Conservation (phyloP, 352 stramenopile species). For the Blastocystis sp. region DNA sequence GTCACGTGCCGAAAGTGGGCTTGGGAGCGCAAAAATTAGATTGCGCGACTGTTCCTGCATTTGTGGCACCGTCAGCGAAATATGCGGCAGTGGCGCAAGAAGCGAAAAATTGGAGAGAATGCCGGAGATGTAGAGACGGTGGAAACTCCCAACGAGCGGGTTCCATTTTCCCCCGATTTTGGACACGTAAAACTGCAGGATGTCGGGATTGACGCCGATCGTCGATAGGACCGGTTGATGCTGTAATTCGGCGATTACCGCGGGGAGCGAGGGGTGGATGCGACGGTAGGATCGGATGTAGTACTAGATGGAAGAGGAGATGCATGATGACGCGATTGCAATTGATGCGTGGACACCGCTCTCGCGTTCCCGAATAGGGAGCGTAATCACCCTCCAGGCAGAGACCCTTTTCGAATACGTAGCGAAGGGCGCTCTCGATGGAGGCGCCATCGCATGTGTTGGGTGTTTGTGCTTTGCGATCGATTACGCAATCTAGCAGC, state of each 20-base stretch:
- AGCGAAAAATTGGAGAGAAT: neutral
- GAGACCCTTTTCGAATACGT: constrained; percentile 31
- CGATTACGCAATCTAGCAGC: constrained; percentile 12
- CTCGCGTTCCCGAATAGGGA: neutral
- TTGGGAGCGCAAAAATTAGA: neutral
- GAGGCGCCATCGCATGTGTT: constrained; percentile 38
- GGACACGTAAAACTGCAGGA: constrained; percentile 43
- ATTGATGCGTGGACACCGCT: neutral
- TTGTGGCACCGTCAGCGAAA: neutral
- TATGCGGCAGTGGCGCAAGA: neutral
- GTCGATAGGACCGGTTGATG: neutral
- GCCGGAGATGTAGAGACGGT: neutral
- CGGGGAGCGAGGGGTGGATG: neutral
- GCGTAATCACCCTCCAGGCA: constrained; percentile 27
- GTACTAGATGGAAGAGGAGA: neutral
- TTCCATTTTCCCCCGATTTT: neutral
- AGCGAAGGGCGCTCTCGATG: constrained; percentile 29
- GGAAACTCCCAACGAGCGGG: neutral
- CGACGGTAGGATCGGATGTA: neutral
- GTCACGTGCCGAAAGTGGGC: neutral
- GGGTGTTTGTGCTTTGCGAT: neutral
- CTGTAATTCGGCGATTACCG: neutral
- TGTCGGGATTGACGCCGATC: constrained; percentile 3
- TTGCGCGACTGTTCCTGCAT: neutral
- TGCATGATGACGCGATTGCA: neutral